A percentile compares a stretch with the other conserved stretches of the same genome.
Conservation (phyloP, 441 rosid genomes). For the California macrophylla region DNA sequence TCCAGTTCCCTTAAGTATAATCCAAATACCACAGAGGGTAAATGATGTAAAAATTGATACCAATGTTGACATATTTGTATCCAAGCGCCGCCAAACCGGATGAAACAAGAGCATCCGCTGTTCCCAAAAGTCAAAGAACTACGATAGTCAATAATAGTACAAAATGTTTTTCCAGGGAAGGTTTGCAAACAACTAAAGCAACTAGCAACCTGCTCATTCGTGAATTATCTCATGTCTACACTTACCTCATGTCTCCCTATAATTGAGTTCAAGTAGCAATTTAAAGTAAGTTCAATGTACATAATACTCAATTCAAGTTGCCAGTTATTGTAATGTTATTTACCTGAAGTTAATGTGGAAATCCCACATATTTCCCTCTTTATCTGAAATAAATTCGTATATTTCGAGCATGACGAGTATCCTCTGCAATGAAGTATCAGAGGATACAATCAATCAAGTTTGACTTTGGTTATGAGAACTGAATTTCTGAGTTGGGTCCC, state of each 20-base stretch:
- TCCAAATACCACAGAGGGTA: background rate
- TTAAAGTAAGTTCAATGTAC: background rate
- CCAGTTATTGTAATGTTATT: background rate
- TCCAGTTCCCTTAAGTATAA: background rate
- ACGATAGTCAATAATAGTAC: background rate
- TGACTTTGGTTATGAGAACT: background rate
- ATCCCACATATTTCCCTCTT: background rate
- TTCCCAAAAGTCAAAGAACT: constrained; percentile 7
- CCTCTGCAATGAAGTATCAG: background rate
- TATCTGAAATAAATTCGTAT: background rate
- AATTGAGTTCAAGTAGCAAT: background rate
- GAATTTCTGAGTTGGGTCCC: background rate
- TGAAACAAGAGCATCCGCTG: constrained; percentile 20
- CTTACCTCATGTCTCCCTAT: background rate
- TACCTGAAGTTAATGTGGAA: background rate
- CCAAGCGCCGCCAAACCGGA: constrained; percentile 20
- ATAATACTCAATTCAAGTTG: background rate
- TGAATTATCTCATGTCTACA: background rate
- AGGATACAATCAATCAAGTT: background rate
- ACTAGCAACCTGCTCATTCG: background rate
- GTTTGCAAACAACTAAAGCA: background rate
- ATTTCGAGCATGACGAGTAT: no score
- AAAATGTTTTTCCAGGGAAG: background rate
- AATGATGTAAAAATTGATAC: background rate
- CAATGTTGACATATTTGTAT: constrained; percentile 18